Base-by-base conservation (phyloP, 495 filamentous ascomycete species). In the Penicillium lagena region DNA sequence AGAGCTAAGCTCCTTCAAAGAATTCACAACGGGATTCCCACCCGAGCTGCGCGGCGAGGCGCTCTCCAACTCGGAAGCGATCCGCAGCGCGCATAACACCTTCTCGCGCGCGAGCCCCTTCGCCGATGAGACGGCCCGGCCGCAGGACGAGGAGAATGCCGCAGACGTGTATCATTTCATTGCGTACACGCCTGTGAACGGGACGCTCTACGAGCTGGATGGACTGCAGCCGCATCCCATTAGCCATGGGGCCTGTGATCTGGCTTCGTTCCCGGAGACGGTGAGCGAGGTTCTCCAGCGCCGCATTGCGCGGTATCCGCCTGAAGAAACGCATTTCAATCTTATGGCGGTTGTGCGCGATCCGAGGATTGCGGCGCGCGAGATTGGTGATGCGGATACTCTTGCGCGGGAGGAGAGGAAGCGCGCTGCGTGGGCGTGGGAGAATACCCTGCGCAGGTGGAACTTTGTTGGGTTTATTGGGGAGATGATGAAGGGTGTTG, bases 381-480 rank as follows among this genome's bases (percentile, higher is more conserved):
- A 93, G 71, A 75, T 90, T 43, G 93, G 91, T 12, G 93, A 99
- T 66, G 49, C 54, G 40, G 91, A 95, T 64, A 65, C 77, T 60
- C 62, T 97, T 54, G 75, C 80, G 54, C 71, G 82, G 44, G 90
- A 97, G 78, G 82, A 90, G 75, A 67, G 76, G 62, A 95, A 95
- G 80, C 69, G 93, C 43, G 75, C 70, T 41, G 86, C 78, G 29
- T 99, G 93, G 94, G 77, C 78, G 56, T 97, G 90, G 81, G 93
- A 99, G 79, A 97, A 99, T 68, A 87, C 90, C 27, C 70, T 99
- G 60, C 67, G 93, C 46, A 67, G 87, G 55, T 91, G 93, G 65
- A 99, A 99, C 60, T 97, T 99, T 67, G 84, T 99, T 12, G 94
- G 90, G 0, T 96, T 99, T 60, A 83, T 90, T 42, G 88, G 87